A percentile compares a stretch with the other conserved stretches of the same genome.
Evolutionary conservation across 257 asterid genomes (phyloP).

Genomic region (Fraxinus cuspidata): DNA sequence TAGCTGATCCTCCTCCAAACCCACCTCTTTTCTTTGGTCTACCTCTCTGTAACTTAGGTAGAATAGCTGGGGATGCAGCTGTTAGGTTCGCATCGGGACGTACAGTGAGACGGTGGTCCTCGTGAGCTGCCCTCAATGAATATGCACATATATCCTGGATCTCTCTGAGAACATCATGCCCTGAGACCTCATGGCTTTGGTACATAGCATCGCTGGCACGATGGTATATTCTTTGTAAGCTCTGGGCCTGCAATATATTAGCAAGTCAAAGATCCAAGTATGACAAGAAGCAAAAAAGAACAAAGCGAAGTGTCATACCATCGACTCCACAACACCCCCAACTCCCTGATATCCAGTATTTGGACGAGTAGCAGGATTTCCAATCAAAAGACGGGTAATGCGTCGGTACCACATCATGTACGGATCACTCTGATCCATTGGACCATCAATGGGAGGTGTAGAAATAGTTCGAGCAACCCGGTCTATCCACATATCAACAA

Average conservation of each 20-base stretch:
- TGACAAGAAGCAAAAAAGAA: constrained; percentile 15
- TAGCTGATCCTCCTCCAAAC: constrained; percentile 33
- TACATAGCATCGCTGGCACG: constrained; percentile 64
- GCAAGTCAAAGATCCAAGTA: constrained; percentile 15
- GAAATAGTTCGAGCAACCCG: constrained; percentile 47
- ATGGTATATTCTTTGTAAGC: constrained; percentile 70
- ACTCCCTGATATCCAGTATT: constrained; percentile 58
- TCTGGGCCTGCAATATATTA: constrained; percentile 55
- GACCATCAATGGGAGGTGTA: constrained; percentile 47
- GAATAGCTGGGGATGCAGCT: constrained; percentile 34
- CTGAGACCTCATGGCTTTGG: constrained; percentile 50
- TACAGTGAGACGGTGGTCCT: constrained; percentile 55
- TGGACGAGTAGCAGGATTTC: constrained; percentile 69
- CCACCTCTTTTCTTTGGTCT: constrained; percentile 72
- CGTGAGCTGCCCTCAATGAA: constrained; percentile 63
- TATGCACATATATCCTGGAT: constrained; percentile 68
- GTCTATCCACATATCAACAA: constrained; percentile 68
- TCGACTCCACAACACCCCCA: constrained; percentile 62
- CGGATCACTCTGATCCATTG: constrained; percentile 62
- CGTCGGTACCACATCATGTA: constrained; percentile 69
- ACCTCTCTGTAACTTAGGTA: constrained; percentile 62
- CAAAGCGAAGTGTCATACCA: constrained; percentile 41
- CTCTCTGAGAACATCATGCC: constrained; percentile 58
- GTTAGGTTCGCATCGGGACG: constrained; percentile 44
- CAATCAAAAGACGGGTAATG: constrained; percentile 66